Evolutionary conservation across 2,329 filamentous ascomycete genomes (phyloP).

Genomic region (Emergomyces orientalis): DNA sequence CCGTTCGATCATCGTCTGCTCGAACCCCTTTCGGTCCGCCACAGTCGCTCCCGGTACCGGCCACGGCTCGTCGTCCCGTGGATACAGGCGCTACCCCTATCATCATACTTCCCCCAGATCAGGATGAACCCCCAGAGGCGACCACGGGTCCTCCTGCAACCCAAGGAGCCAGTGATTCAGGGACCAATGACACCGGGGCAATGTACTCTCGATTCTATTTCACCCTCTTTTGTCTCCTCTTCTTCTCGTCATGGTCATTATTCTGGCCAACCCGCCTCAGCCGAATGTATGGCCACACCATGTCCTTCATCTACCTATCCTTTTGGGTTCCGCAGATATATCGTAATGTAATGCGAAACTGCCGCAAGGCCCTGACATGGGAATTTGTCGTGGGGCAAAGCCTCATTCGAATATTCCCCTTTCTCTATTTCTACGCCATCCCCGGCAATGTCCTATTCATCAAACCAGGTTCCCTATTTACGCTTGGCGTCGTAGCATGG

Average conservation of each 20-base stretch:
- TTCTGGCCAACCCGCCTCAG: constrained; percentile 47
- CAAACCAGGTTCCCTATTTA: constrained; percentile 55
- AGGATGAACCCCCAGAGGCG: constrained; percentile 40
- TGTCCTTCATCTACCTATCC: constrained; percentile 71
- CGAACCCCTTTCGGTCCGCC: neutral
- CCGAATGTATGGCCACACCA: constrained; percentile 48
- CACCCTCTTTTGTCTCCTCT: constrained; percentile 47
- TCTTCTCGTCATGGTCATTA: constrained; percentile 51
- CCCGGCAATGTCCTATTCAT: constrained; percentile 74
- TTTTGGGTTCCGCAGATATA: constrained; percentile 89
- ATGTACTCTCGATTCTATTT: constrained; percentile 56
- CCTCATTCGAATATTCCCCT: constrained; percentile 63
- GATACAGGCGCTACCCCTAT: constrained; percentile 46
- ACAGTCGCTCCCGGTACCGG: constrained; percentile 32
- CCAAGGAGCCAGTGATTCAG: constrained; percentile 27
- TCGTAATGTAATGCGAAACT: constrained; percentile 83
- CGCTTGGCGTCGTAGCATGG: constrained; percentile 62
- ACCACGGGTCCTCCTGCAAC: constrained; percentile 26
- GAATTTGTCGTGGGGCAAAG: constrained; percentile 82
- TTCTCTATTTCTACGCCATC: constrained; percentile 76
- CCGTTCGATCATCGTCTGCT: constrained; percentile 20
- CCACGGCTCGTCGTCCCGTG: constrained; percentile 36
- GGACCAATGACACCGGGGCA: constrained; percentile 43
- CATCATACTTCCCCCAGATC: constrained; percentile 49
- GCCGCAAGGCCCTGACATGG: constrained; percentile 83